phyloP scores from a whole-genome alignment of 208 protist species.

The Leishmania amazonensis region DNA sequence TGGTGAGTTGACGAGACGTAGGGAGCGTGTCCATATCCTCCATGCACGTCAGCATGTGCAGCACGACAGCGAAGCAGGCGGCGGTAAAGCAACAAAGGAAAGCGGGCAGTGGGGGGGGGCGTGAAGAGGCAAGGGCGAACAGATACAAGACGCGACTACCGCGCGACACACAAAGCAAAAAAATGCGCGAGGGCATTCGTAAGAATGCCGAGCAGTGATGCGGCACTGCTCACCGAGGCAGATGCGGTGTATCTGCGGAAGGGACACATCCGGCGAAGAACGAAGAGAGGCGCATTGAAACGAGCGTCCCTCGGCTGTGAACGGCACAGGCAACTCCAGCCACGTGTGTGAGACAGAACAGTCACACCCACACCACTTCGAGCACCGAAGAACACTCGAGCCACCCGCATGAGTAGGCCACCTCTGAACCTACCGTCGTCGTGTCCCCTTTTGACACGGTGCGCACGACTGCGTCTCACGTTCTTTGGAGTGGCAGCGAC shows the following conservation, averaged over 20 bases:
- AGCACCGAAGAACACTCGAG: not conserved
- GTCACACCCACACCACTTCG: not conserved
- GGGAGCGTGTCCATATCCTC: not conserved
- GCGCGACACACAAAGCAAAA: not conserved
- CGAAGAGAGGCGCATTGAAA: not conserved
- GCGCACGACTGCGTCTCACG: not conserved
- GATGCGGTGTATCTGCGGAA: not conserved
- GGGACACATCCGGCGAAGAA: not conserved
- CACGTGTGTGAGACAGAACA: not conserved
- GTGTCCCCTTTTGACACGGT: not conserved
- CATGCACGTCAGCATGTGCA: not conserved
- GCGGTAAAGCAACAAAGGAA: too few relatives aligned
- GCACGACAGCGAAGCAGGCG: not conserved
- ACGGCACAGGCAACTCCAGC: not conserved
- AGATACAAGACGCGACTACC: not conserved
- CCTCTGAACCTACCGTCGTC: not conserved
- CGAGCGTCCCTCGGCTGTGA: not conserved
- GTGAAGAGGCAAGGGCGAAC: not conserved
- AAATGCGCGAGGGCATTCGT: not conserved
- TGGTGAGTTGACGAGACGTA: not conserved
- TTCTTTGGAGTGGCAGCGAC: not conserved
- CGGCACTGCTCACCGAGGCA: not conserved
- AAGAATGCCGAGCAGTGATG: not conserved
- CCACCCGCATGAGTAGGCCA: not conserved
- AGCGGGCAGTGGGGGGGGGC: not conserved